Base-by-base conservation (phyloP, 352 stramenopile species). In the Globisporangium nagaii region DNA sequence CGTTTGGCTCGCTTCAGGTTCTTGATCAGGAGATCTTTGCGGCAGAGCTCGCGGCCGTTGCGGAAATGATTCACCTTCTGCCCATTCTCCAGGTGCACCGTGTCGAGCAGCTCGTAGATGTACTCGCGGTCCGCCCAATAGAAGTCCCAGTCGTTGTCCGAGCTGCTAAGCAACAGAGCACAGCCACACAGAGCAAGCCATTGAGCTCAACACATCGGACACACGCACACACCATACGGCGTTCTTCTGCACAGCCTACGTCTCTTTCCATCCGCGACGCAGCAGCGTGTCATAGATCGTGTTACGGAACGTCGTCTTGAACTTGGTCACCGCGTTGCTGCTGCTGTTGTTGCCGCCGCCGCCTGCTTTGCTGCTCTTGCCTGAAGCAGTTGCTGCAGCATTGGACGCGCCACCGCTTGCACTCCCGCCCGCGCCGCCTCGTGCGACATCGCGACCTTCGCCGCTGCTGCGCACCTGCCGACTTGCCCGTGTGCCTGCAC, bases 1-100 rank as follows among this genome's bases (percentile, higher is more conserved):
- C 83, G 72, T 53, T 87, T 91, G 32, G 72, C 73, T 15, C 89
- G 81, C 66, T 98, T 98, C 37, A 98, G 71, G 65, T 98, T 98
- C 67, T 98, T 98, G 56, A 97, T 96, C 57, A 98, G 77, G 2
- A 97, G 69, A 58, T 98, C 92, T 60, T 98, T 98, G 7, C 93
- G 72, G 50, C 88, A 97, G 13, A 98, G 60, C 73, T 97, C 79
- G 32, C 79, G 68, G 11, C 84, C 79, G 60, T 93, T 95, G 25
- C 84, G 79, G 41, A 84, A 98, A 63, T 98, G 94, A 54, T 97
- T 97, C 17, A 98, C 79, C 22, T 90, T 72, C 52, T 96, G 90
- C 2, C 62, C 70, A 31, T 77, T 80, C 37, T 89, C 78, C 32
- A 97, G 60, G 54, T 97, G 87, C 28, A 84, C 79, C 4, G 79